Conservation (phyloP, 2,329 filamentous ascomycete genomes). For the Apiospora rasikravindrae region DNA sequence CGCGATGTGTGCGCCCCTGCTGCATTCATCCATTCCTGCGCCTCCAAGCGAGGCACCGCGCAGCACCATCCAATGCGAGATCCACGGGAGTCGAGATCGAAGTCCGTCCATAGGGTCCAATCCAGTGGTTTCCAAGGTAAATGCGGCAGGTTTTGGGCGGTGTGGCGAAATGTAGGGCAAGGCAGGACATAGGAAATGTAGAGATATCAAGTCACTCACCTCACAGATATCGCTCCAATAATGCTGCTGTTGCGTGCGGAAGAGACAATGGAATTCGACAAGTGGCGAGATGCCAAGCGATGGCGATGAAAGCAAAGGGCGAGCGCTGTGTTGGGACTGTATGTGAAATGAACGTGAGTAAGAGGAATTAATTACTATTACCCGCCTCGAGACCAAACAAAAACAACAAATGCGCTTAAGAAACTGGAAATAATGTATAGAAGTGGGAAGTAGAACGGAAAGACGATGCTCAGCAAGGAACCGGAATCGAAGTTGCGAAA, state of each 20-base stretch:
- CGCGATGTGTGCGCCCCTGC: not conserved
- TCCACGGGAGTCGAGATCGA: not conserved
- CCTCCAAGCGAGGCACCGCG: not conserved
- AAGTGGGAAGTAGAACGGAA: not conserved
- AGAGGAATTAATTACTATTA: conserved; percentile 7
- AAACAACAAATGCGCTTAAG: not conserved
- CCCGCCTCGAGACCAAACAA: not conserved
- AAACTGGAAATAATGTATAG: not conserved
- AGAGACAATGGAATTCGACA: not conserved
- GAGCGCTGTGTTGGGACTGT: not conserved
- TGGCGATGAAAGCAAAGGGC: not conserved
- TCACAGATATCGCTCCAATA: not conserved
- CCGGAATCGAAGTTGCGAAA: not conserved
- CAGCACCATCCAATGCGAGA: not conserved
- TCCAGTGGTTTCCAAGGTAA: not conserved
- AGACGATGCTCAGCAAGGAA: not conserved
- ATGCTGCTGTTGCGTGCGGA: not conserved
- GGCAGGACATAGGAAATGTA: not conserved
- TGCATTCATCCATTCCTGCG: not conserved
- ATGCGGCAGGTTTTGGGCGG: not conserved
- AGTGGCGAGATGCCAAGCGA: not conserved
- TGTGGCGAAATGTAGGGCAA: not conserved
- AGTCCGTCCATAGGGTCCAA: not conserved
- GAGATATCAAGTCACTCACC: not conserved
- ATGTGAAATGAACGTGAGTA: not conserved